A percentile compares a stretch with the other conserved stretches of the same genome.
Evolutionary conservation across 768 basidiomycete species (phyloP).

Genomic region (Sistotremastrum niveocremeum): DNA sequence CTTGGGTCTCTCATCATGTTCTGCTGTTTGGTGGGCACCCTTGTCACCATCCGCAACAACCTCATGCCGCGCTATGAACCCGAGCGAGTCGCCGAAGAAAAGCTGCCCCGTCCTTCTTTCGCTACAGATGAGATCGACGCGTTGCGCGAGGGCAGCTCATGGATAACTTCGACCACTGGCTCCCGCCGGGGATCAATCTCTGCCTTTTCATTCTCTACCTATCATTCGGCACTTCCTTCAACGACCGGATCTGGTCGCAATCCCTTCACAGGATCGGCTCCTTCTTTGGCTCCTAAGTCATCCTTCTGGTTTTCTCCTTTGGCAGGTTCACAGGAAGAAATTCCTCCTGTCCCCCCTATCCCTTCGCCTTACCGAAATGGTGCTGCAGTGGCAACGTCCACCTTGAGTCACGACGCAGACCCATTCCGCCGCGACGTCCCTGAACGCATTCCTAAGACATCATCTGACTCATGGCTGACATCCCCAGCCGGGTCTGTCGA

Average conservation of each 20-base stretch:
- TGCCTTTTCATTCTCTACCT: conserved; percentile 62
- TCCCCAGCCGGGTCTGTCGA: conserved; percentile 44
- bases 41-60: conserved; percentile 53
- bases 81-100: conserved; percentile 31
- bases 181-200: conserved; percentile 45
- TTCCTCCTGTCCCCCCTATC: conserved; percentile 42
- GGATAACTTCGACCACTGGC: conserved; percentile 57
- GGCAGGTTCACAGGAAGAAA: conserved; percentile 26
- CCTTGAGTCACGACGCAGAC: conserved; percentile 34
- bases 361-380: conserved; percentile 42
- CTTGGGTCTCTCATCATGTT: conserved; percentile 40
- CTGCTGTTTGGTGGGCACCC: conserved; percentile 45
- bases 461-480: conserved; percentile 64
- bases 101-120: conserved; percentile 49
- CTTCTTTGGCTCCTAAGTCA: conserved; percentile 32
- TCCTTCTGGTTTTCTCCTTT: conserved; percentile 48
- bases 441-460: conserved; percentile 39
- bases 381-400: conserved; percentile 28
- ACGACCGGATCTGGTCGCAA: conserved; percentile 20
- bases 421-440: conserved; percentile 50
- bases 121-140: conserved; percentile 60
- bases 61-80: conserved; percentile 40
- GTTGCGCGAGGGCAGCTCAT: conserved; percentile 64
- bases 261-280: conserved; percentile 22
- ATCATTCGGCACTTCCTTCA: conserved; percentile 34